Conservation (phyloP, 2,329 filamentous ascomycete genomes). For the Coniosporium tulheliwenetii region DNA sequence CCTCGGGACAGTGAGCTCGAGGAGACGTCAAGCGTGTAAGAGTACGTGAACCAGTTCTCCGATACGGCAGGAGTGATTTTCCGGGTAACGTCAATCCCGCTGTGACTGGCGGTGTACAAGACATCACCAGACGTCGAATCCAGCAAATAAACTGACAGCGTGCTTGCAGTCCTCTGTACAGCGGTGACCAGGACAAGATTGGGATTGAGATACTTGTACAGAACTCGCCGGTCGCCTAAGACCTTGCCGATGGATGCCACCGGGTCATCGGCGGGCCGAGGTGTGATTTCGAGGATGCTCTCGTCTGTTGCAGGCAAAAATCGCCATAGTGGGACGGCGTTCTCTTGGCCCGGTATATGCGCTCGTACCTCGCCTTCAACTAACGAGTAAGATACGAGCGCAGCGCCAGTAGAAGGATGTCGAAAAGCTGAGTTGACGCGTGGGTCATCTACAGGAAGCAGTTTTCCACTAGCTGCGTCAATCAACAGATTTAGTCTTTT, state of each 20-base stretch:
- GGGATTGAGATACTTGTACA: constrained; percentile 93
- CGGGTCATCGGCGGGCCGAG: constrained; percentile 61
- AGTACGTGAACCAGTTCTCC: constrained; percentile 93
- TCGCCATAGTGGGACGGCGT: constrained; percentile 41
- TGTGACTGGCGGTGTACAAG: constrained; percentile 54
- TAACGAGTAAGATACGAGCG: constrained; percentile 10
- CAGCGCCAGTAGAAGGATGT: too few relatives aligned
- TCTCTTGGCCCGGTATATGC: constrained; percentile 5
- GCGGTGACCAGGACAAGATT: constrained; percentile 68
- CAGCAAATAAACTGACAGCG: constrained; percentile 61
- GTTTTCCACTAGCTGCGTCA: constrained; percentile 15
- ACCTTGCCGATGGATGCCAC: constrained; percentile 92
- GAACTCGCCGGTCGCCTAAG: constrained; percentile 76
- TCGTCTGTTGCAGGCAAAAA: constrained; percentile 53
- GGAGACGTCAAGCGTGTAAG: constrained; percentile 43
- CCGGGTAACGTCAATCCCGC: constrained; percentile 57
- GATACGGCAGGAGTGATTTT: constrained; percentile 64
- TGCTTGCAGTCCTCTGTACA: constrained; percentile 39
- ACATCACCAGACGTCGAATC: constrained; percentile 77
- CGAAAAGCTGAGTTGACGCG: too few relatives aligned
- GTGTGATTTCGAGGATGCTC: constrained; percentile 51
- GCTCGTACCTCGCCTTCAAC: constrained; percentile 11
- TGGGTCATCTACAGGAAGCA: constrained; percentile 2
- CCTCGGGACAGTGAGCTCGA: constrained; percentile 51
- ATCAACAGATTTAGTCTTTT: constrained; percentile 1